Base-by-base conservation (phyloP, 345 rosid genomes). In the Durio zibethinus region DNA sequence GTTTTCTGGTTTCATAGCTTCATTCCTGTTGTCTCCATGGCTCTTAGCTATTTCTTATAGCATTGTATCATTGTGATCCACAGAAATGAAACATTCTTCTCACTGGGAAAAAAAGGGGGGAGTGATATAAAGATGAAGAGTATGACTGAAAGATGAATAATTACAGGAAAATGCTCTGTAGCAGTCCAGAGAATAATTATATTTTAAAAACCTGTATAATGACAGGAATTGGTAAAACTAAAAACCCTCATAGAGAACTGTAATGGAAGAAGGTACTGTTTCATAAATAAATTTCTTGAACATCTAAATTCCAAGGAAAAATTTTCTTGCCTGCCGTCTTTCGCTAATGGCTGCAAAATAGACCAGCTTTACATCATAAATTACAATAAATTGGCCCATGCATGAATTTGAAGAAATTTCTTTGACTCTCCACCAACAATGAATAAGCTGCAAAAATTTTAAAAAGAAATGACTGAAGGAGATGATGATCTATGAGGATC, bases 321-420 rank as follows among this genome's bases (percentile, higher is more conserved):
- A 64, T 62, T 72, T 65, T 38, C 75, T 53, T 12, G 14, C 80
- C 54, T 60, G 48, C 74, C 74, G 76, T 77, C 64, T 72, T 35
- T 77, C 52, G 61, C 73, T 69, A 82, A 18, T 25, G 61, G 78
- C 76, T 71, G 59, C 62, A 52, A 14, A 80, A 79, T 31, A 45
- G 76, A 73, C 78, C 80, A 71, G 66, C 71, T 61, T 80, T 83
- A 83, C 77, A 74, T 80, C 80, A 80, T 80, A 81, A 86, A 74
- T 81, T 78, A 76, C 79, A 78, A 61, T 66, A 66, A 76, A 66
- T 53, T 64, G 74, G 68, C 73, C 73, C 29, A n/a, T 59, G 64
- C 21, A 54, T 74, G 73, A 81, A 40, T 77, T 81, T 67, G 78
- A 60, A 73, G 79, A 74, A 74, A 76, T 77, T 59, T 29, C 69